These are phyloP conservation scores for Oryza brachyantha DNA, from an alignment of 176 grass and related monocot species.

Conservation along the genomic window DNA sequence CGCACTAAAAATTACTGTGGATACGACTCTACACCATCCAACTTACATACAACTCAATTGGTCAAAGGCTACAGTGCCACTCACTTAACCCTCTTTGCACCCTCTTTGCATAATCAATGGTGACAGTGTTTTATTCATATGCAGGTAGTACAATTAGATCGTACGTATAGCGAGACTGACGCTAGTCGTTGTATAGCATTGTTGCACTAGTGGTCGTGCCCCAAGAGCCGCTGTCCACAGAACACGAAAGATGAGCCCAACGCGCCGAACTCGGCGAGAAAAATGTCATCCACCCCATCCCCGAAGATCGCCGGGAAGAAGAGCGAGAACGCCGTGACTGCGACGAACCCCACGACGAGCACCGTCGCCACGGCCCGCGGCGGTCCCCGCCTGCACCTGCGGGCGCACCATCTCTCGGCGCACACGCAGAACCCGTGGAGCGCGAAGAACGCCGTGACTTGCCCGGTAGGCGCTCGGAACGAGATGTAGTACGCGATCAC, in stretches of 20 bases:
- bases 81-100: no score
- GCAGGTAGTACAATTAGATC: no score
- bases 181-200: no score
- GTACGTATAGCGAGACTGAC: no score
- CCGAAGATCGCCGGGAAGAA: slow-evolving; percentile 19
- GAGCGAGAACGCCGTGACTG: slow-evolving; percentile 18
- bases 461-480: slow-evolving; percentile 20
- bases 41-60: no score
- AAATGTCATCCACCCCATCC: not conserved
- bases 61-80: no score
- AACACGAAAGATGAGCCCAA: not conserved
- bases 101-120: no score
- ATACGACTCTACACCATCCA: no score
- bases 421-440: slow-evolving; percentile 26
- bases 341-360: slow-evolving; percentile 29
- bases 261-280: not conserved
- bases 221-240: not conserved
- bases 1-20: no score
- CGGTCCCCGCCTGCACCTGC: not conserved
- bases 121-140: no score
- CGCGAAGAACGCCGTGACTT: slow-evolving; percentile 39
- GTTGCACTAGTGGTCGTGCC: no score
- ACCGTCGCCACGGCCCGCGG: not conserved
- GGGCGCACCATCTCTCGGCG: not conserved
- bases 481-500: slow-evolving; percentile 37